Conservation (phyloP, 1,284 basidiomycete genomes). For the Irpex sp. region DNA sequence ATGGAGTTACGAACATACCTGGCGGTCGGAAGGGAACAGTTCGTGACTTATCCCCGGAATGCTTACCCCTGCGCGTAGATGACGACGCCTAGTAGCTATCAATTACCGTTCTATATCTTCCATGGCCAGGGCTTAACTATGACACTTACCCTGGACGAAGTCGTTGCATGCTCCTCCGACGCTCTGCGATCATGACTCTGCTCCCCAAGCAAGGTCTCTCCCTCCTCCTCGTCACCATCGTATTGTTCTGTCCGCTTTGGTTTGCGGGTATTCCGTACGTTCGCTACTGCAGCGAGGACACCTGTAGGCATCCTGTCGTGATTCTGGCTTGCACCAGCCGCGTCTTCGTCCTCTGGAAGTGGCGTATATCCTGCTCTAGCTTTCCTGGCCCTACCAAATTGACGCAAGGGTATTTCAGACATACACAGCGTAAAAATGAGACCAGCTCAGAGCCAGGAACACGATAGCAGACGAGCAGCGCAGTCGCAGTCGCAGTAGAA, state of each 20-base stretch:
- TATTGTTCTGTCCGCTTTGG: constrained; percentile 46
- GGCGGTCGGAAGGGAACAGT: constrained; percentile 73
- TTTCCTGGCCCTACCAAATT: constrained; percentile 46
- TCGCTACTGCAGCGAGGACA: constrained; percentile 31
- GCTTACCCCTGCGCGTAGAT: constrained; percentile 22
- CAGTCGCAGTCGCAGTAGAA: neutral
- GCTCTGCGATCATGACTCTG: constrained; percentile 31
- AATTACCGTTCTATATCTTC: neutral
- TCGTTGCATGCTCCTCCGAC: constrained; percentile 16
- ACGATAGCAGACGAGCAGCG: neutral
- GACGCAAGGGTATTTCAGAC: constrained; percentile 68
- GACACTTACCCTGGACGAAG: constrained; percentile 23
- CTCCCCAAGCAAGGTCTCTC: constrained; percentile 41
- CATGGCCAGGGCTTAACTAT: neutral
- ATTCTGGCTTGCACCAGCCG: constrained; percentile 30
- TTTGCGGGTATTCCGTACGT: constrained; percentile 29
- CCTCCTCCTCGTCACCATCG: constrained; percentile 56
- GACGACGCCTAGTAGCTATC: constrained; percentile 27
- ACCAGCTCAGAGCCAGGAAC: constrained; percentile 2
- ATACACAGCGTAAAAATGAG: constrained; percentile 26
- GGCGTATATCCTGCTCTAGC: constrained; percentile 42
- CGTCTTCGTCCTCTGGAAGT: constrained; percentile 28
- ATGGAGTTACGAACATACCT: constrained; percentile 36
- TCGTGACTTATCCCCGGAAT: constrained; percentile 62
- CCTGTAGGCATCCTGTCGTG: constrained; percentile 26